phyloP scores from a whole-genome alignment of 2,329 filamentous ascomycete species.

The Talaromyces rugulosus region DNA sequence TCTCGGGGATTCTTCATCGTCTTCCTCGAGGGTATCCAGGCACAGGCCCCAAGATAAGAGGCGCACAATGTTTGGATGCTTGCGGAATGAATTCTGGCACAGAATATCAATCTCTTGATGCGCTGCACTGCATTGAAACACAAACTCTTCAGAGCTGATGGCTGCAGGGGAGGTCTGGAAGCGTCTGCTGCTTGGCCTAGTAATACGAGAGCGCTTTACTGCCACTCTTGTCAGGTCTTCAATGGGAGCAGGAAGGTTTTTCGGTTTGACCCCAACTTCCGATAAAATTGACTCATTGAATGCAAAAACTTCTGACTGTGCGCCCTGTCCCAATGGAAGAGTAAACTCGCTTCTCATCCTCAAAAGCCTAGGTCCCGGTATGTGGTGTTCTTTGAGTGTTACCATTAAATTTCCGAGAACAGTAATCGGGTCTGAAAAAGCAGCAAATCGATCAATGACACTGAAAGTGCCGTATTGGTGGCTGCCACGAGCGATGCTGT shows the following conservation, averaged over 20 bases:
- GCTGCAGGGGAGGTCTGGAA: neutral
- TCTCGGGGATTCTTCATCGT: neutral
- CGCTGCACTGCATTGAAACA: neutral
- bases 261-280: neutral
- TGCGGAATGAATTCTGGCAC: neutral
- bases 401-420: neutral
- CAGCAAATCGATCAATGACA: neutral
- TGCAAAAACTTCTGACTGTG: neutral
- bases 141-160: neutral
- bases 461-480: neutral
- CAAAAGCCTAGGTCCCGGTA: neutral
- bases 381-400: neutral
- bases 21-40: neutral
- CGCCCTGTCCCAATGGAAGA: neutral
- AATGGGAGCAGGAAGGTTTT: neutral
- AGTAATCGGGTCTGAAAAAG: neutral
- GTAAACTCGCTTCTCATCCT: neutral
- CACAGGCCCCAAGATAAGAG: neutral
- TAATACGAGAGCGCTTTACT: neutral
- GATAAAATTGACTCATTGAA: neutral
- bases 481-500: neutral
- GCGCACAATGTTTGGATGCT: neutral
- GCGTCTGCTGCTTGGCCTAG: neutral
- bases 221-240: neutral
- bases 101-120: neutral